Evolutionary conservation across 495 filamentous ascomycete genomes (phyloP).

Genomic region (Aspergillus nanangensis): DNA sequence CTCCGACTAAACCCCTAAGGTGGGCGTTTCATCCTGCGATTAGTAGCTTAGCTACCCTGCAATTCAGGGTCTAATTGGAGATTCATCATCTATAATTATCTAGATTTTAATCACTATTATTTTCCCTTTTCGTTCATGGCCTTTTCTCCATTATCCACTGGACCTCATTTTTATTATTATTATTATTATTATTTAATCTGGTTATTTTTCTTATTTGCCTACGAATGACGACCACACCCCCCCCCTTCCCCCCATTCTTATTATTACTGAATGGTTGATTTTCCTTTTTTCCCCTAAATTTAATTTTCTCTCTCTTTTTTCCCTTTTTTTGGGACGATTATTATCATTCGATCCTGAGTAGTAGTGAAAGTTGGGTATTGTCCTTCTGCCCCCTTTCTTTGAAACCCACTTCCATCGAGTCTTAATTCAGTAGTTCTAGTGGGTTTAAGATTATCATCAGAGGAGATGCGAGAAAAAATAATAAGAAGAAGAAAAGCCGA

Average conservation of each 20-base stretch:
- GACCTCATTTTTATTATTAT: not conserved
- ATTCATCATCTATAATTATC: conserved; percentile 9
- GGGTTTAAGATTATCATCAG: no score
- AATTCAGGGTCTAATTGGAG: conserved; percentile 5
- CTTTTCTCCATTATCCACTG: not conserved
- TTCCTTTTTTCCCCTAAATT: not conserved
- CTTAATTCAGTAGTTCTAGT: no score
- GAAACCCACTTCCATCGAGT: no score
- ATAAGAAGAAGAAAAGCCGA: conserved; percentile 10
- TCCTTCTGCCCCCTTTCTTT: no score
- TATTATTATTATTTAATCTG: not conserved
- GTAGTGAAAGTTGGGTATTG: no score
- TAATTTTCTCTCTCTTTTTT: not conserved
- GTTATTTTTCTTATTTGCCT: not conserved
- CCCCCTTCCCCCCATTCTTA: no score
- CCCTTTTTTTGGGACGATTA: no score
- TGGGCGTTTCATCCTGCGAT: conserved; percentile 4
- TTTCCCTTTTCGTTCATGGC: not conserved
- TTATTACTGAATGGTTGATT: not conserved
- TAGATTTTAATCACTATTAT: conserved; percentile 1
- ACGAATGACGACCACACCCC: no score
- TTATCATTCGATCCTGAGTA: no score
- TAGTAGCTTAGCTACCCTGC: conserved; percentile 1
- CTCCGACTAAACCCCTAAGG: no score
- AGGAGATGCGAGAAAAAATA: conserved; percentile 10